phyloP scores from a whole-genome alignment of 2,329 filamentous ascomycete species.

The Kalaharituber pfeilii region DNA sequence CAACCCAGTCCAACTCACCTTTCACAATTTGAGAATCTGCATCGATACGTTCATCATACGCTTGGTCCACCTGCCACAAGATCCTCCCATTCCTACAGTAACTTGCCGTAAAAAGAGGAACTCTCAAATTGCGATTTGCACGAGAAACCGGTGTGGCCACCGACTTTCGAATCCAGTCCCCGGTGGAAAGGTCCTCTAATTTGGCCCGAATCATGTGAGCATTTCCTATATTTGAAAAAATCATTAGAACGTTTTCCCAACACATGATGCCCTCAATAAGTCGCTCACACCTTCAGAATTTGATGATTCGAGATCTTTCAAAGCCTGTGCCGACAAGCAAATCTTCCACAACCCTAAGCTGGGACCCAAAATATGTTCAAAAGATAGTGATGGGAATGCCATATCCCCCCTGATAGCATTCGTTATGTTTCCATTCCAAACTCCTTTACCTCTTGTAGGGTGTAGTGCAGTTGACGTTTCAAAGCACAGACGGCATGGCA shows the following conservation, averaged over 20 bases:
- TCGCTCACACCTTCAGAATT: neutral
- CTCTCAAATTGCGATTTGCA: neutral
- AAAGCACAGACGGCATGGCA: neutral
- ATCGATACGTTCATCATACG: conserved; percentile 8
- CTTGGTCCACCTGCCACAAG: conserved; percentile 16
- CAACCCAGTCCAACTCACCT: conserved; percentile 1
- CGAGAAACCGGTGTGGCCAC: neutral
- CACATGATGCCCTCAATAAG: too few species aligned
- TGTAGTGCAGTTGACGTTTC: neutral
- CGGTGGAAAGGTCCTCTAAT: conserved; percentile 10
- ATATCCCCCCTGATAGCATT: neutral
- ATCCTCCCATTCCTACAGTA: conserved; percentile 14
- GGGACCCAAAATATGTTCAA: neutral
- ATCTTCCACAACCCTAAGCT: neutral
- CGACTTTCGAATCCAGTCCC: conserved; percentile 10
- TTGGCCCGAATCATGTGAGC: conserved; percentile 6
- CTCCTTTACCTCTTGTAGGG: neutral
- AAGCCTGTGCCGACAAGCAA: neutral
- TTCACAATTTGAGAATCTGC: conserved; percentile 11
- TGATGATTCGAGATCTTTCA: neutral
- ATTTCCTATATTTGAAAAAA: conserved; percentile 7
- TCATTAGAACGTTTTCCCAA: too few species aligned
- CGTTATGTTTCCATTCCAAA: neutral
- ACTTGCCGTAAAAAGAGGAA: conserved; percentile 4
- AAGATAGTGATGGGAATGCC: neutral